These are phyloP conservation scores for Ballota nigra DNA, from an alignment of 257 asterid genomes.

Conservation along the genomic window DNA sequence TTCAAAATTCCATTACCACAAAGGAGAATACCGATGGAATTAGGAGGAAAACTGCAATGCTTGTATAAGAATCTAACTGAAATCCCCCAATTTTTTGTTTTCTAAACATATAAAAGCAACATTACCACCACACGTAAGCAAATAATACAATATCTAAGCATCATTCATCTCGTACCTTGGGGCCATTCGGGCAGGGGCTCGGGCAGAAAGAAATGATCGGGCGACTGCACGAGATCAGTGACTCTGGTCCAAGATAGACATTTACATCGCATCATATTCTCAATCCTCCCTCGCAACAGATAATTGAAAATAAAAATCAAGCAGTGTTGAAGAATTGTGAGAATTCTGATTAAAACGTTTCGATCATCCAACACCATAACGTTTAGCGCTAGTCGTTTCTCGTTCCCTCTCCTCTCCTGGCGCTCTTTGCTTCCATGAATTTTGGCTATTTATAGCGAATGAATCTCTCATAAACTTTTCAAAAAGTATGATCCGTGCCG, in stretches of 20 bases:
- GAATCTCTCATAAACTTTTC: too few species aligned
- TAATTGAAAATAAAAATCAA: constrained; percentile 11
- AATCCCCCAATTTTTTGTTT: background rate
- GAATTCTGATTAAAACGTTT: constrained; percentile 9
- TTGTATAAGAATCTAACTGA: background rate
- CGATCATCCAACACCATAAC: constrained; percentile 19
- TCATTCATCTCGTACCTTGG: constrained; percentile 35
- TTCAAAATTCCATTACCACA: constrained; percentile 7
- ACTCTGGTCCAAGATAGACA: constrained; percentile 58
- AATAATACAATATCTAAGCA: background rate
- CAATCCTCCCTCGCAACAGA: constrained; percentile 7
- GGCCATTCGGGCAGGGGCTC: constrained; percentile 87
- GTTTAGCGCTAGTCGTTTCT: too few species aligned
- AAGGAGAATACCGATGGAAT: background rate
- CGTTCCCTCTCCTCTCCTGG: background rate
- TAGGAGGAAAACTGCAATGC: background rate
- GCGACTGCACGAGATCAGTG: constrained; percentile 36
- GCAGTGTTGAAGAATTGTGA: constrained; percentile 6
- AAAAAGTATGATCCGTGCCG: too few species aligned
- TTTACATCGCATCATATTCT: constrained; percentile 51
- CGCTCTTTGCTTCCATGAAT: background rate
- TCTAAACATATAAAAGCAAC: background rate
- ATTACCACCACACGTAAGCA: background rate
- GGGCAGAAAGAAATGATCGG: constrained; percentile 59
- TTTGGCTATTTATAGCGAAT: background rate